Base-by-base conservation (phyloP, 1,284 basidiomycete species). In the Apiotrichum domesticum region DNA sequence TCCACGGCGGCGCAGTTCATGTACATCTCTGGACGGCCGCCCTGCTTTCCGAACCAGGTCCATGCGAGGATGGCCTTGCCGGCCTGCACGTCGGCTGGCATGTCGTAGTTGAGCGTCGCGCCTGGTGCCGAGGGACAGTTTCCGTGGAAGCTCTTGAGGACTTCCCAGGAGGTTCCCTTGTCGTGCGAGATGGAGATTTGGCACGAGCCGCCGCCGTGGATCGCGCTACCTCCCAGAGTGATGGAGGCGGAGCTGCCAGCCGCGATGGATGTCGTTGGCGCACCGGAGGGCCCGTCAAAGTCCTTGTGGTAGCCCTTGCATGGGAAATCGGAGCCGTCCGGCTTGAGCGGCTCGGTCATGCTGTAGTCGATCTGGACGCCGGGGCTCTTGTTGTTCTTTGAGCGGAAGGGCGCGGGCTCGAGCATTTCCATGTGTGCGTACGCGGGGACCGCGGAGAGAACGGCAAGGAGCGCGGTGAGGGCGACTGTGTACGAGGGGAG, bases 101-200 rank as follows among this genome's bases (percentile, higher is more conserved):
- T 69, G 2, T 63, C 61, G 33, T 79, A 62, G 35, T 65, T 55
- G 35, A 63, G 58, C 45, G 65, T 72, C 49, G 60, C 58, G 6
- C 53, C 50, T 29, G 64, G 61, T 5, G 7, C 35, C 45, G 70
- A 58, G 39, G 75, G 64, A 55, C 77, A 79, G 8, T 73, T 74
- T 14, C 77, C 78, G 15, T 76, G 66, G 40, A 71, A 51, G 5
- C 67, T 68, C 50, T 67, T 63, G 54, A 79, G 75, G 59, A 78
- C 77, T 35, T 69, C 72, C 66, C 75, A 79, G 0, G 73, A 74
- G 40, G 64, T 61, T 35, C 78, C 77, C 35, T 69, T 46, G 61
- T 79, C 78, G 64, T 77, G 77, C 6, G 72, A 74, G 63, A 78
- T 64, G 7, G 69, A 68, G 41, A 72, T 59, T 58, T 79, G 77